Evolutionary conservation across 306 rosid genomes (phyloP).

Genomic region (Pterocarpus macrocarpus): DNA sequence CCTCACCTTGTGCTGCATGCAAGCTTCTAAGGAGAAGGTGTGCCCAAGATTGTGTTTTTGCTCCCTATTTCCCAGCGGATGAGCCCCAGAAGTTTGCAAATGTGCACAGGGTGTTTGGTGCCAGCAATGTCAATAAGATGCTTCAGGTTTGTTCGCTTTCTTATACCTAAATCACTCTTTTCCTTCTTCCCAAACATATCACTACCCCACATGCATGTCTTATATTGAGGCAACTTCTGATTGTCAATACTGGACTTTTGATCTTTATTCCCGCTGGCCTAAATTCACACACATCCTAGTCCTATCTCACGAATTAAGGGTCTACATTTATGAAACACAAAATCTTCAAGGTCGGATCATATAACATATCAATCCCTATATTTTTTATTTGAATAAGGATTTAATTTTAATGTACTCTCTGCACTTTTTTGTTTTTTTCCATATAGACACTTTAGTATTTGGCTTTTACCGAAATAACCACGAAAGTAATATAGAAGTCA

Average conservation of each 20-base stretch:
- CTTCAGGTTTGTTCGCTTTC: conserved; percentile 58
- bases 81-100: conserved; percentile 85
- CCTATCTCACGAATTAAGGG: not conserved
- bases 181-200: not conserved
- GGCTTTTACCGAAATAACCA: no score
- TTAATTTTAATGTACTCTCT: no score
- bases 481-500: no score
- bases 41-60: conserved; percentile 78
- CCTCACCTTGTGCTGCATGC: conserved; percentile 90
- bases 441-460: no score
- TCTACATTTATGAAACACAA: not conserved
- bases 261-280: not conserved
- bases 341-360: not conserved
- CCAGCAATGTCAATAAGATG: conserved; percentile 92
- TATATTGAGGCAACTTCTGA: conserved; percentile 13
- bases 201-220: conserved; percentile 33
- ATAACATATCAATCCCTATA: not conserved
- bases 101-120: conserved; percentile 90
- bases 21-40: conserved; percentile 81
- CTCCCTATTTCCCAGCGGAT: conserved; percentile 85
- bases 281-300: not conserved
- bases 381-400: not conserved
- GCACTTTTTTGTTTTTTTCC: no score
- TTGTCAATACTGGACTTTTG: not conserved
- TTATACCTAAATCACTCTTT: not conserved